Base-by-base conservation (phyloP, 1,284 basidiomycete species). In the Cutaneotrichosporon sp. region DNA sequence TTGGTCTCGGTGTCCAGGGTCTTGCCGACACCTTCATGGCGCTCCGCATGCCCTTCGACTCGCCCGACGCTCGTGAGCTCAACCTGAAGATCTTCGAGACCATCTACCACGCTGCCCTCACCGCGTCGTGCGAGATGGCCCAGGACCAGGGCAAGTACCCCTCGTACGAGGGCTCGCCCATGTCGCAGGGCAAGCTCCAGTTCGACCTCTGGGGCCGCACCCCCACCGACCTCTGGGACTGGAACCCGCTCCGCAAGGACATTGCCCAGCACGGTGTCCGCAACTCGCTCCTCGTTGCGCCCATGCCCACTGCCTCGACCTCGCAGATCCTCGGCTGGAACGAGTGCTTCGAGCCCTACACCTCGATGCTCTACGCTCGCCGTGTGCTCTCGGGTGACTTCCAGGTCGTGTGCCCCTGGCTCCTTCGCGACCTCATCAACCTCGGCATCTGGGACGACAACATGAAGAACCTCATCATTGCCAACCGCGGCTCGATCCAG, bases 391-490 rank as follows among this genome's bases (percentile, higher is more conserved):
- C 97, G 43, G 97, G 97, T 60, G 97, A 99, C 83, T 99, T 99
- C 90, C 95, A 98, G 81, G 87, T 99, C 65, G 95, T 98, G 66
- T 97, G 94, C 83, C 97, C 95, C 0, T 99, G 97, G 97, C 85
- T 99, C 56, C 86, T 99, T 18, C 89, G 93, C 63, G 97, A 99
- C 74, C 89, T 99, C 60, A 95, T 99, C 72, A 92, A 97, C 75
- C 90, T 89, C 62, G 89, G 89, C 50, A 86, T 99, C 16, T 99
- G 97, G 97, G 87, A 97, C 76, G 95, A 99, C 74, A 87, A 91
- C 74, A 99, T 99, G 95, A 97, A 97, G 86, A 97, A 98, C 82
- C 89, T 91, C 84, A 93, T 99, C 81, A 99, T 99, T 70, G 97
- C 97, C 9, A 90, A 97, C 82, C 90, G 94, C 73, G 95, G 94